Conservation (phyloP, 768 basidiomycete species). For the Boletus coccyginus region DNA sequence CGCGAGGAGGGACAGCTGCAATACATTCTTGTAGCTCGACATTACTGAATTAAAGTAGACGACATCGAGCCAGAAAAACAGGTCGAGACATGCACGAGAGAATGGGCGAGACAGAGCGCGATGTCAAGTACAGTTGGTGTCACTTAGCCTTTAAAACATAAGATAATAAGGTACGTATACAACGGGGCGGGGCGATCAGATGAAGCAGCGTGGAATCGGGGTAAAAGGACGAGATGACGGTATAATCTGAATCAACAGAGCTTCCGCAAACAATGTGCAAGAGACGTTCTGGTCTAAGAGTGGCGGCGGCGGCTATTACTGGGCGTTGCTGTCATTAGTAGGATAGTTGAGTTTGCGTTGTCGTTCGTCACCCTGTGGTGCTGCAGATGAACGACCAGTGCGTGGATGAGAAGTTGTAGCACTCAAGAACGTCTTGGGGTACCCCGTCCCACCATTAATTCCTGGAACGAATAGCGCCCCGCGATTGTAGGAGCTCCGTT, state of each 20-base stretch:
- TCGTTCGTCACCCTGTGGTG: conserved; percentile 23
- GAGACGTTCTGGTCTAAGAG: neutral
- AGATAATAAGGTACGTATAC: conserved; percentile 31
- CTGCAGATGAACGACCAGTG: conserved; percentile 10
- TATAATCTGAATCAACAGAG: conserved; percentile 6
- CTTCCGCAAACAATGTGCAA: neutral
- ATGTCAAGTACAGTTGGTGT: conserved; percentile 17
- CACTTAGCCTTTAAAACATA: conserved; percentile 33
- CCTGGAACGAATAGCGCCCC: conserved; percentile 67
- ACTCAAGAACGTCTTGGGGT: conserved; percentile 30
- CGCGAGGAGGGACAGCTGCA: conserved; percentile 7
- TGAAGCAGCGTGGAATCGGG: conserved; percentile 14
- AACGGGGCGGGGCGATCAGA: conserved; percentile 15
- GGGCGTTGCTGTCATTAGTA: conserved; percentile 3
- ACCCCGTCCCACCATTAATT: conserved; percentile 21
- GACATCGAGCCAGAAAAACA: conserved; percentile 5
- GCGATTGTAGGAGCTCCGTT: conserved; percentile 77
- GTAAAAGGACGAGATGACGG: conserved; percentile 5
- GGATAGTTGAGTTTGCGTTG: conserved; percentile 21
- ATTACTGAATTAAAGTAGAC: conserved; percentile 8
- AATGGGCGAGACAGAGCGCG: conserved; percentile 3
- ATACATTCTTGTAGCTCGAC: neutral
- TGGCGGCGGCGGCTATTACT: conserved; percentile 1
- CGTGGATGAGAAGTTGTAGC: conserved; percentile 19
- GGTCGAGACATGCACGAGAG: conserved; percentile 1